These are phyloP conservation scores for Diatrype stigma DNA, from an alignment of 2,329 filamentous ascomycete genomes.

Conservation along the genomic window DNA sequence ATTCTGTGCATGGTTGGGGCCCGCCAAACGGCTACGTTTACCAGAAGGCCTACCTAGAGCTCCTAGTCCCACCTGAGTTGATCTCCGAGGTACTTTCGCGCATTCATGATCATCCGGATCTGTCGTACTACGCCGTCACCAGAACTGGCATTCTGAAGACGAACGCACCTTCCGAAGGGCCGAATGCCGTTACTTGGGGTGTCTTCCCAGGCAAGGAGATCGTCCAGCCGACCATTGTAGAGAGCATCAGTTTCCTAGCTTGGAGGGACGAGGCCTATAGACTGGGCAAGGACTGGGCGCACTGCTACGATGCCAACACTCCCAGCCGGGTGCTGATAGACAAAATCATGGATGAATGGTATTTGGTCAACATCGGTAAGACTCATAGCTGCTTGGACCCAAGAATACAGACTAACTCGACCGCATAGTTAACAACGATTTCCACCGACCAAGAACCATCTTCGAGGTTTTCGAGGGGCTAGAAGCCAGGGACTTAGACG, in stretches of 20 bases:
- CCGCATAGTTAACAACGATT: constrained; percentile 87
- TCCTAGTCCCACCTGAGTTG: constrained; percentile 77
- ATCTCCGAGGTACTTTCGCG: constrained; percentile 73
- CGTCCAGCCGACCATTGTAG: constrained; percentile 99
- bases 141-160: constrained; percentile 77
- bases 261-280: constrained; percentile 99
- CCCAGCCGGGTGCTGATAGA: constrained; percentile 78
- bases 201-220: constrained; percentile 99
- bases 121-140: constrained; percentile 94
- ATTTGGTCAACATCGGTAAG: constrained; percentile 90
- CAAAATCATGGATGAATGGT: constrained; percentile 84
- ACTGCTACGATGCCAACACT: constrained; percentile 75
- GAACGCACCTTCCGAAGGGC: constrained; percentile 79
- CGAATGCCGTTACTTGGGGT: constrained; percentile 98
- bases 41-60: constrained; percentile 94
- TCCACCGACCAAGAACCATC: constrained; percentile 77
- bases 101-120: constrained; percentile 71
- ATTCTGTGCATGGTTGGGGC: constrained; percentile 90
- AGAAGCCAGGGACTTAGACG: constrained; percentile 60
- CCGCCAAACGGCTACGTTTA: constrained; percentile 95
- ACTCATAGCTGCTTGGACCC: constrained; percentile 5
- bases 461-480: constrained; percentile 84
- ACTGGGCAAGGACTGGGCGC: constrained; percentile 88
- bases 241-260: constrained; percentile 93
- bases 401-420: constrained; percentile 7